Conservation (phyloP, 805 yeast species). For the Teunomyces funiuensis region DNA sequence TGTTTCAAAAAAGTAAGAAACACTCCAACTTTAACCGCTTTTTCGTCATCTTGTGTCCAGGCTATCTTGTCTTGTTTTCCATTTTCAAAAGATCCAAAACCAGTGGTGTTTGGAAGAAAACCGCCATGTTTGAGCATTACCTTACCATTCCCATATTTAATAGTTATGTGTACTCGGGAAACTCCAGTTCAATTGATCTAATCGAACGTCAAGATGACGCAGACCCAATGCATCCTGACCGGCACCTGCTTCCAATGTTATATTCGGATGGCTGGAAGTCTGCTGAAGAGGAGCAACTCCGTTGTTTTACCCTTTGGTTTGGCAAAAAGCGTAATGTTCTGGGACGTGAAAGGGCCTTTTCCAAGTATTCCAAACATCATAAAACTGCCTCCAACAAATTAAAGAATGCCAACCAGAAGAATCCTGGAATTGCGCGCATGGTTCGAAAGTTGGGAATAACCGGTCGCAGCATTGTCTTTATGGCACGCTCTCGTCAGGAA, state of each 20-base stretch:
- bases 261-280: conserved; percentile 85
- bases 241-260: conserved; percentile 62
- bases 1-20: conserved; percentile 69
- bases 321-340: conserved; percentile 56
- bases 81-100: conserved; percentile 46
- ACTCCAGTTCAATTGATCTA: conserved; percentile 56
- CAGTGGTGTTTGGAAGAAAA: conserved; percentile 46
- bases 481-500: conserved; percentile 80
- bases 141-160: conserved; percentile 60
- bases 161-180: conserved; percentile 78
- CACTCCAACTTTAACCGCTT: conserved; percentile 63
- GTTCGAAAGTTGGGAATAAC: conserved; percentile 60
- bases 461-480: conserved; percentile 69
- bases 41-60: conserved; percentile 69
- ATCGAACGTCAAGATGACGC: conserved; percentile 45
- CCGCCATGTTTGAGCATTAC: conserved; percentile 51
- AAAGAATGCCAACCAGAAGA: conserved; percentile 16
- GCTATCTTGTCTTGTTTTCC: conserved; percentile 59
- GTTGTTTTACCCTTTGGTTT: conserved; percentile 86
- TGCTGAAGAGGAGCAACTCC: conserved; percentile 67
- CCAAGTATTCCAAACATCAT: conserved; percentile 11
- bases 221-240: conserved; percentile 53
- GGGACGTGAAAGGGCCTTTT: conserved; percentile 11
- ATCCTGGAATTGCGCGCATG: conserved; percentile 46
- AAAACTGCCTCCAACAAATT: conserved; percentile 3